Conservation (phyloP, 1,139 yeast species). For the Pneumocystis wakefieldiae region DNA sequence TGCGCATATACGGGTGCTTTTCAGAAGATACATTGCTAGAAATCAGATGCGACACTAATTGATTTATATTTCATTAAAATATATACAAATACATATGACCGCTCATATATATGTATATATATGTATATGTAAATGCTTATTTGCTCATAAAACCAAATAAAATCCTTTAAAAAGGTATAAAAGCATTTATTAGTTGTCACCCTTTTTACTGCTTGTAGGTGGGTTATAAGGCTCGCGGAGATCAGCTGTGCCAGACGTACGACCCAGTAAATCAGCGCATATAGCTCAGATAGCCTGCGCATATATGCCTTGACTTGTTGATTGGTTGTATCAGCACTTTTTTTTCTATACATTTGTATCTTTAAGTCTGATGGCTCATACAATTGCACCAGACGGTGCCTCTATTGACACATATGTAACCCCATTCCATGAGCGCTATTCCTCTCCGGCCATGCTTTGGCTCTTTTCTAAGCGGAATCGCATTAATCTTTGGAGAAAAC, state of each 20-base stretch:
- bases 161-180: too few relatives aligned
- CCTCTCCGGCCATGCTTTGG: neutral
- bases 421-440: neutral
- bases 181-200: too few relatives aligned
- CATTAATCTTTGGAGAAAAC: conserved; percentile 94
- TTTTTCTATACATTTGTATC: neutral
- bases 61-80: too few relatives aligned
- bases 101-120: too few relatives aligned
- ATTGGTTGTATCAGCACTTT: neutral
- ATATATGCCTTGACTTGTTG: neutral
- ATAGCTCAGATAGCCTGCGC: neutral
- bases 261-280: neutral
- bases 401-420: neutral
- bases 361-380: neutral
- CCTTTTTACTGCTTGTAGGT: too few relatives aligned
- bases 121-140: too few relatives aligned
- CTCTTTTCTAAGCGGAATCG: conserved; percentile 86
- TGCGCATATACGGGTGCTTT: too few relatives aligned
- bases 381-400: neutral
- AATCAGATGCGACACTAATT: too few relatives aligned
- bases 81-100: too few relatives aligned
- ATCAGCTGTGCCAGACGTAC: neutral
- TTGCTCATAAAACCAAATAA: too few relatives aligned
- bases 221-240: too few relatives aligned
- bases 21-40: too few relatives aligned